Evolutionary conservation across 257 asterid genomes (phyloP), one percentile per base, ranked within the genome.

Genomic region (Solanum chiquidenum): DNA sequence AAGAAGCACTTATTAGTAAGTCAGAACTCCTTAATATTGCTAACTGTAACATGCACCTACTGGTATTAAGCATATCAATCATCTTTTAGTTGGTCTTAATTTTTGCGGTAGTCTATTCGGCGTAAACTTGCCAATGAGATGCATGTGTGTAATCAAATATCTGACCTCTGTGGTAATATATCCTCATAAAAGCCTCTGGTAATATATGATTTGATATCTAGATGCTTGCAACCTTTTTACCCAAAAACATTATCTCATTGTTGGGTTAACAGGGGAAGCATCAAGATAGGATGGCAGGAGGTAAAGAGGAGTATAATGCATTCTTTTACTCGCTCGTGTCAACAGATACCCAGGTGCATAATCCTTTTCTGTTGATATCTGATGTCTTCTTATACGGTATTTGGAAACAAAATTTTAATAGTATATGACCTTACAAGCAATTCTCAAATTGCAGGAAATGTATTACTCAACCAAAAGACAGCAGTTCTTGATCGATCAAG

Each of bases 271-370:
- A 95, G 98, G 99, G 99, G 52, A 91, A 92, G 89, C 98, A 93
- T 87, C 98, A 97, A 88, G 99, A 97, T 89, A 92, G 99, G 91
- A 90, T 95, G 90, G 96, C 92, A 4, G 99, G 99, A 92, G 99
- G 99, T 88, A 94, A 97, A 93, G 99, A 97, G 88, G 98, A 97
- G 94, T 97, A 97, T 91, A 97, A 97, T 83, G 98, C 98, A 7
- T 97, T 97, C 90, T 97, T 97, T 91, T 97, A 97, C 92, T 97
- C 99, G 69, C 99, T 97, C 82, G 99, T 97, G 83, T 97, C 99
- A 52, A 97, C 98, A 3, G 99, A 97, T 93, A 97, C 99, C 60
- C 98, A 96, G 91, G 98, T 96, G 52, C 87, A 69, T 31, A 79
- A 23, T 66, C 62, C 52, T 86, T 60, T 58, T 42, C 55, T 87